Evolutionary conservation across 192 early-diverging fungal species (phyloP), one percentile per base, ranked within the genome.

Genomic region (Umbelopsis sp.): DNA sequence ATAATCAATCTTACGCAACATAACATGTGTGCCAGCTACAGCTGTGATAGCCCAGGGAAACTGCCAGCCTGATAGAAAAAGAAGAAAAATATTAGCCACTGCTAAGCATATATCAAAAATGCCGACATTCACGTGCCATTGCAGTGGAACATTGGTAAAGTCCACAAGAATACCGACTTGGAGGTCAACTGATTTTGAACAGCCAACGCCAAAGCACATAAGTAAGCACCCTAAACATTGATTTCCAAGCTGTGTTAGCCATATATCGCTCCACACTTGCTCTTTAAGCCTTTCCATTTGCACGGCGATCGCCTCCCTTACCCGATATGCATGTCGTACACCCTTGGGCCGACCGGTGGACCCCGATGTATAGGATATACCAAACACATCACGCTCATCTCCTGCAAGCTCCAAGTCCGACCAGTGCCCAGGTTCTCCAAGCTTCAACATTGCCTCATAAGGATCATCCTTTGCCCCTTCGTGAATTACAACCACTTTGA

Each of bases 281-380:
- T 9, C 3, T 3, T 25, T 27, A 22, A 25, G 25, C 16, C n/a
- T 8, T 13, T 52, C 51, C 51, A 30, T 12, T 12, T 5, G 0
- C 51, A 52, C 9, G 10, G 12, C 7, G 7, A 13, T 21, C 20
- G 20, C 20, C 25, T 52, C 21, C 8, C 51, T 25, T 52, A 52
- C 51, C 18, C 86, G 77, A 69, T 89, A 84, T 25, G 81, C 79
- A 27, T 79, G 82, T 30, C 81, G 67, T 4, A 87, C 82, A 10
- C 85, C 85, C 61, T 89, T 89, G 30, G 85, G 87, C 25, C 77
- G 73, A 16, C 87, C 87, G 1, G 87, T 89, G 2, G 85, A 84
- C 4, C 87, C 87, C 25, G 80, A 82, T 2, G 87, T 89, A 64
- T 87, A 89, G 53, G 82, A 85, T 25, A 89, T 78, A 3, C 86